Base-by-base conservation (phyloP, 768 basidiomycete species). In the Pisolithus sp. region DNA sequence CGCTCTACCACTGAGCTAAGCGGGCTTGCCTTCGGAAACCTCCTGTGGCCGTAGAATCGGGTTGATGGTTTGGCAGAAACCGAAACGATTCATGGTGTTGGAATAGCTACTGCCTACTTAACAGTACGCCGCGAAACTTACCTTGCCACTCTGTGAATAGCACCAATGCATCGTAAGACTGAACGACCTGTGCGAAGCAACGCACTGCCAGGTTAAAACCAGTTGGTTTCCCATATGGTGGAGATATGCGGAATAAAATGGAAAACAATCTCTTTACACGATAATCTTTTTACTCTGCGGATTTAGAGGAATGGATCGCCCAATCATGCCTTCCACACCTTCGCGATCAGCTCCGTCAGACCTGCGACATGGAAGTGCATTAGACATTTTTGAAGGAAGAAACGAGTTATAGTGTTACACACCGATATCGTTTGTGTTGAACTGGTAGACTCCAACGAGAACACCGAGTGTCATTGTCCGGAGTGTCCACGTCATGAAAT, bases 371-470 rank as follows among this genome's bases (percentile, higher is more conserved):
- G 49, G 9, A 48, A 51, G 43, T 7, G 21, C 48, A 12, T 28
- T 17, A 18, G 28, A 34, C 15, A 34, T 15, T 15, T 15, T 3
- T 9, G 43, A 28, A 28, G 39, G 38, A 52, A 54, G 9, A 49
- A 12, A 54, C 43, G 37, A 48, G 36, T n/a, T 7, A 9, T 41
- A 0, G 41, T 23, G 37, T 30, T 31, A 76, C 89, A 58, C 59
- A 96, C 96, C 94, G 56, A 99, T 84, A 66, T 98, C 95, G 65
- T 95, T 93, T 40, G 96, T 97, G 74, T 98, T 97, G 76, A 98
- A 97, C 69, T 96, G 88, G 73, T 96, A 99, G 6, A 97, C 80
- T 15, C 96, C 95, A 42, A 92, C 82, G 48, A 93, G 76, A 5
- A 88, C 82, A 20, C 83, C 91, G 37, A 85, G 80, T 26, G 96